These are phyloP conservation scores for Curvularia lunata DNA, from an alignment of 2,329 filamentous ascomycete species.

Conservation along the genomic window DNA sequence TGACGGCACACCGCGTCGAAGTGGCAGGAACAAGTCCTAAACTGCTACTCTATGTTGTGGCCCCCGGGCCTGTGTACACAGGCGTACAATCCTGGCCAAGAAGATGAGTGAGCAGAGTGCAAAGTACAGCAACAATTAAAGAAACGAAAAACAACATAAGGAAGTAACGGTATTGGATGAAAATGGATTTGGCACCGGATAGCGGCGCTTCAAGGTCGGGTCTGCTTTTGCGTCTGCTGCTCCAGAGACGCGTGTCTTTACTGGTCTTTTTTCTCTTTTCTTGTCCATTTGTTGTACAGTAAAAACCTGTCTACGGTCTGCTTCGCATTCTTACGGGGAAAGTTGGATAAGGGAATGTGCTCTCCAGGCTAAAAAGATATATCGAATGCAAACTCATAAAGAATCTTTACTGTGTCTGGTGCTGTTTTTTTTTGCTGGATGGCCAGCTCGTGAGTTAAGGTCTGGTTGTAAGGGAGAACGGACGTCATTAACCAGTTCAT, in stretches of 20 bases:
- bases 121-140: conserved; percentile 2
- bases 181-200: conserved; percentile 5
- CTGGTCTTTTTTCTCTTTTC: background rate
- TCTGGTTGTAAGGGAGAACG: background rate
- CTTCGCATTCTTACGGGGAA: background rate
- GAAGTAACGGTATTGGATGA: conserved; percentile 6
- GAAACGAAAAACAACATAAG: background rate
- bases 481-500: background rate
- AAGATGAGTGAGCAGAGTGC: background rate
- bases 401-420: background rate
- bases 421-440: background rate
- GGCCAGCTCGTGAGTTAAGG: background rate
- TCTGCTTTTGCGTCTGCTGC: conserved; percentile 3
- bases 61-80: background rate
- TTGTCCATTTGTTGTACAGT: conserved; percentile 5
- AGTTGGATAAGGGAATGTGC: background rate
- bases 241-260: background rate
- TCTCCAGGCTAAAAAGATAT: background rate
- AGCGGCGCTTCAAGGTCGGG: conserved; percentile 9
- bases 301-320: conserved; percentile 1
- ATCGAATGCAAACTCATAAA: conserved; percentile 4
- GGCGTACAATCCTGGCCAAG: background rate
- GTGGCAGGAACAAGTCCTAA: conserved; percentile 49
- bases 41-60: background rate
- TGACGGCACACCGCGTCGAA: conserved; percentile 56